These are phyloP conservation scores for Hirschfeldia incana DNA, from an alignment of 345 rosid genomes.

Conservation along the genomic window DNA sequence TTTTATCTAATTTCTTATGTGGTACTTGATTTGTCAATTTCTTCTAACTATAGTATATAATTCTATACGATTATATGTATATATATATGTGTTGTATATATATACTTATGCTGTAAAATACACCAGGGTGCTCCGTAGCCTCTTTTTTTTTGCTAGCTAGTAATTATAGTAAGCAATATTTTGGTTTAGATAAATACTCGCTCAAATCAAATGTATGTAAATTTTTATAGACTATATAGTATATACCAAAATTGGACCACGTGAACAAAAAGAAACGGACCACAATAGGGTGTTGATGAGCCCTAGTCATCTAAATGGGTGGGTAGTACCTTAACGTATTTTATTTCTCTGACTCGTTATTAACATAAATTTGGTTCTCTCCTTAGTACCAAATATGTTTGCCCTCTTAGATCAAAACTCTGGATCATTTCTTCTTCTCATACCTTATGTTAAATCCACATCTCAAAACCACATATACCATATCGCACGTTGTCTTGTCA, in stretches of 20 bases:
- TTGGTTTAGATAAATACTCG: not conserved
- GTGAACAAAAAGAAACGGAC: slow-evolving; percentile 37
- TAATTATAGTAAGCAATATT: too few species aligned
- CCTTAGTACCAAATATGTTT: slow-evolving; percentile 38
- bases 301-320: slow-evolving; percentile 40
- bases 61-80: not conserved
- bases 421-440: slow-evolving; percentile 22
- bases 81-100: not conserved
- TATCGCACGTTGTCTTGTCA: slow-evolving; percentile 40
- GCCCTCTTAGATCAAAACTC: slow-evolving; percentile 41
- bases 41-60: not conserved
- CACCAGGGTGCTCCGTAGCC: too few species aligned
- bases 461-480: slow-evolving; percentile 32
- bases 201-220: slow-evolving; percentile 6
- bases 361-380: slow-evolving; percentile 37
- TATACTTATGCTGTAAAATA: too few species aligned
- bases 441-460: slow-evolving; percentile 38
- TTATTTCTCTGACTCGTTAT: slow-evolving; percentile 40
- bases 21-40: too few species aligned
- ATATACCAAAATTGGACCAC: slow-evolving; percentile 43
- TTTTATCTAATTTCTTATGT: too few species aligned
- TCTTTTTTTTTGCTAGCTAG: too few species aligned
- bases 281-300: slow-evolving; percentile 36
- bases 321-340: slow-evolving; percentile 38
- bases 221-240: slow-evolving; percentile 28